Conservation (phyloP, 2,329 filamentous ascomycete species). For the Orbilia quercus region DNA sequence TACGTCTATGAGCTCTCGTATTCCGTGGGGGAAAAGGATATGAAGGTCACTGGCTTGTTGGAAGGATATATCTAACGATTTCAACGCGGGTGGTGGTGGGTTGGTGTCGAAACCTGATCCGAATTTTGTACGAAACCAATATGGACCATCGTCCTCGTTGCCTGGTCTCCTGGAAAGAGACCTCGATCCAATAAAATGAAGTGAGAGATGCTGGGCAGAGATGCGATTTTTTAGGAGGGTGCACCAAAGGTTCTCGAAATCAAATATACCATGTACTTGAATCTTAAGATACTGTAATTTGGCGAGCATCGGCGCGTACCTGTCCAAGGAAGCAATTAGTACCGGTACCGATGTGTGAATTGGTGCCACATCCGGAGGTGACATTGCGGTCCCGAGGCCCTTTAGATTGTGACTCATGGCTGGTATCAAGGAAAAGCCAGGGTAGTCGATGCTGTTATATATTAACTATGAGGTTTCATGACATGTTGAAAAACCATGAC, state of each 20-base stretch:
- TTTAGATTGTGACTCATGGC: background rate
- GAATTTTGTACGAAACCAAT: background rate
- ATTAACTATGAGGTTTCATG: background rate
- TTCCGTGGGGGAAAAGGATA: background rate
- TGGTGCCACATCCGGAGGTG: too few relatives aligned
- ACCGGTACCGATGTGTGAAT: too few relatives aligned
- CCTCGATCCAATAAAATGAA: background rate
- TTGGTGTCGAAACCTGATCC: background rate
- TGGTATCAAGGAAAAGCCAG: background rate
- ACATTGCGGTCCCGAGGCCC: background rate
- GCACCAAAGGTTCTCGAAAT: background rate
- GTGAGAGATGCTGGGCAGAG: background rate
- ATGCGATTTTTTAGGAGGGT: background rate
- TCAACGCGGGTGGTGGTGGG: background rate
- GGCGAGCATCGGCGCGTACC: background rate
- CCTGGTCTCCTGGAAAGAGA: background rate
- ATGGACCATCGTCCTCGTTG: background rate
- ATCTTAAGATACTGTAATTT: background rate
- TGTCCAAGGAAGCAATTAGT: background rate
- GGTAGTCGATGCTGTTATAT: slow-evolving; percentile 8
- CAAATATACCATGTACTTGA: background rate
- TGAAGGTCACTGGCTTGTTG: background rate
- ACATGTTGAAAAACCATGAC: too few relatives aligned
- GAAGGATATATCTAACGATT: background rate
- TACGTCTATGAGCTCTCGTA: background rate